These are phyloP conservation scores for Coriaria nepalensis DNA, from an alignment of 306 rosid genomes.

Conservation along the genomic window DNA sequence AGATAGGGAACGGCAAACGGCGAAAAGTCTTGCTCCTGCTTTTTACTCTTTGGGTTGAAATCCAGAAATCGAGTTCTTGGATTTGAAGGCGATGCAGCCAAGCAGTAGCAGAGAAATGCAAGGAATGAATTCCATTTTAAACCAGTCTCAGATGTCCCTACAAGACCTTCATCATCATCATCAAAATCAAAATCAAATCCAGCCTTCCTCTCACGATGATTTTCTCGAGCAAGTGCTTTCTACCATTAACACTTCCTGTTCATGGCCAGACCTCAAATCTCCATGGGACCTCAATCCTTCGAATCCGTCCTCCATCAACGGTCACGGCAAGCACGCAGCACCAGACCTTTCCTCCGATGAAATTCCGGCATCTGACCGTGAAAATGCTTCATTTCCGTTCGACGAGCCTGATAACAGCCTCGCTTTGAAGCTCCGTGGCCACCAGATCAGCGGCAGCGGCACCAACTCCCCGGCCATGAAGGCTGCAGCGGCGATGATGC, in stretches of 20 bases:
- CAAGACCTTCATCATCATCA: conserved; percentile 35
- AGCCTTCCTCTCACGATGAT: conserved; percentile 53
- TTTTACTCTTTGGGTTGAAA: no score
- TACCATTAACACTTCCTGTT: conserved; percentile 36
- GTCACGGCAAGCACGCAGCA: conserved; percentile 5
- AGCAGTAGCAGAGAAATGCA: conserved; percentile 52
- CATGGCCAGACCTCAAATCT: conserved; percentile 49
- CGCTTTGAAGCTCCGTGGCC: conserved; percentile 58
- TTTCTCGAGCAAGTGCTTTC: conserved; percentile 87
- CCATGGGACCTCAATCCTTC: conserved; percentile 37
- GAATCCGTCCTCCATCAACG: conserved; percentile 2
- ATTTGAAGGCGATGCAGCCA: conserved; percentile 33
- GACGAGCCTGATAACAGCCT: conserved; percentile 46
- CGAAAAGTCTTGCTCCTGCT: neutral
- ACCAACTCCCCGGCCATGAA: conserved; percentile 21
- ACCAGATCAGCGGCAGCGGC: conserved; percentile 42
- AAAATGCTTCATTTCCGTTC: conserved; percentile 26
- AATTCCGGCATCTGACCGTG: conserved; percentile 13
- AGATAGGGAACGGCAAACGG: neutral
- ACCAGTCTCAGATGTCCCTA: conserved; percentile 40
- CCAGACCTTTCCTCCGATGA: conserved; percentile 22
- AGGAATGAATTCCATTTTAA: conserved; percentile 41
- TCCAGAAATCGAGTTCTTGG: no score
- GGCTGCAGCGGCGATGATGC: conserved; percentile 51
- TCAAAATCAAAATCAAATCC: conserved; percentile 13